phyloP scores from a whole-genome alignment of 2,329 filamentous ascomycete species.

The Colletotrichum kahawae region DNA sequence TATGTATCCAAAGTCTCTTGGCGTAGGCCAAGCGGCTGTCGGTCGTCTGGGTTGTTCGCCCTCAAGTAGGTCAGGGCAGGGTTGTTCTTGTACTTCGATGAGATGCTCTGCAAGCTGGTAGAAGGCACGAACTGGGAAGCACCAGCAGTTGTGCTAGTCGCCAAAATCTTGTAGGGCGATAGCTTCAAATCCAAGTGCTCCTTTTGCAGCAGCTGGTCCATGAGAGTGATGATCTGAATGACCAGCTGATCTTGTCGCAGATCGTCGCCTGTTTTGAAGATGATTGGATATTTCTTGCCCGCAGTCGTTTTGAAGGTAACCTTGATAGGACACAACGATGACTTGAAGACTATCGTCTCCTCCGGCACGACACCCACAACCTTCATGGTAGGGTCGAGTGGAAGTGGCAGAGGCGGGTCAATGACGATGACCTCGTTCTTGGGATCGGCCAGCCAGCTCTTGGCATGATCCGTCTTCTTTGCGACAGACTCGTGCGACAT shows the following conservation, averaged over 20 bases:
- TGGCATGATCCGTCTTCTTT: conserved; percentile 83
- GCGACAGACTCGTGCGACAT: conserved; percentile 78
- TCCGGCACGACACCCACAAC: conserved; percentile 83
- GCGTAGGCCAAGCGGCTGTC: conserved; percentile 81
- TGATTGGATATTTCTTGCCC: conserved; percentile 83
- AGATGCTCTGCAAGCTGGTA: conserved; percentile 81
- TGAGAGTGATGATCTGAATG: conserved; percentile 91
- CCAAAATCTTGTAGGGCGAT: conserved; percentile 94
- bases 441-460: conserved; percentile 82
- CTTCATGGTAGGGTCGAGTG: conserved; percentile 82
- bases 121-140: conserved; percentile 94
- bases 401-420: conserved; percentile 85
- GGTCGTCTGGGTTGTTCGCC: conserved; percentile 86
- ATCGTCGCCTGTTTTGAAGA: conserved; percentile 98
- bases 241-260: conserved; percentile 96
- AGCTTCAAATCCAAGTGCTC: conserved; percentile 96
- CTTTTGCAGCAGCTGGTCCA: conserved; percentile 94
- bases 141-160: conserved; percentile 86
- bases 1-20: conserved; percentile 95
- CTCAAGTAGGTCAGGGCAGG: conserved; percentile 83
- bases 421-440: conserved; percentile 88
- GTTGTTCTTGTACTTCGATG: conserved; percentile 78
- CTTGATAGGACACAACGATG: conserved; percentile 88
- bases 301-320: conserved; percentile 85
- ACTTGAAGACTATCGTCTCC: conserved; percentile 93